These are phyloP conservation scores for Murraya koenigii DNA, from an alignment of 345 rosid genomes.

Conservation along the genomic window DNA sequence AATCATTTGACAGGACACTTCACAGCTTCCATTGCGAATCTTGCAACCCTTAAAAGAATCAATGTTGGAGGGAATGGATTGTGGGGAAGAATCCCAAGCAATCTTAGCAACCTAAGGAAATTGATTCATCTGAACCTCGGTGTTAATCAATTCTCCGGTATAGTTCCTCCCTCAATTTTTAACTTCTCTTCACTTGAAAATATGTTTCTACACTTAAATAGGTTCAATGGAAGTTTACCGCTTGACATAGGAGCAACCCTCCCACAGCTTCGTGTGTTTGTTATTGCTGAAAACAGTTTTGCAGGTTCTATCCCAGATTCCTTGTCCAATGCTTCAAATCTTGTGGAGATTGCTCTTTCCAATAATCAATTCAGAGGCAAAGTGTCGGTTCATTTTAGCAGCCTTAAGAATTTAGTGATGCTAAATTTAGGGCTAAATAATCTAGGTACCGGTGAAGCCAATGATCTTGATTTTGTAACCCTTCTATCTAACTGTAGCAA, in stretches of 20 bases:
- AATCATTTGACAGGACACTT: too few species aligned
- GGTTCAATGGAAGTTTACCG: constrained; percentile 14
- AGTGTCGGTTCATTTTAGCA: constrained; percentile 8
- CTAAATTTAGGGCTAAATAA: fast-evolving
- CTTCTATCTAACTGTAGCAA: too few species aligned
- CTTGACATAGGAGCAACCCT: constrained; percentile 10
- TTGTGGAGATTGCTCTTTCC: fast-evolving
- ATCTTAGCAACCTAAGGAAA: constrained; percentile 1
- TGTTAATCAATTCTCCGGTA: neutral
- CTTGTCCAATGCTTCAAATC: constrained; percentile 24
- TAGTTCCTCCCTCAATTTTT: constrained; percentile 19
- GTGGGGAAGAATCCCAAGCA: neutral
- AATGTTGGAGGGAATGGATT: too few species aligned
- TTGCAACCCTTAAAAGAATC: too few species aligned
- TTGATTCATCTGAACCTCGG: fast-evolving
- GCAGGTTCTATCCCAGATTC: constrained; percentile 23
- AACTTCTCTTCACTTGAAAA: constrained; percentile 2
- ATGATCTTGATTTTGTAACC: constrained; percentile 6
- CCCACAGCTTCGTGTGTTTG: neutral
- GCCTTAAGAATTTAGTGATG: neutral
- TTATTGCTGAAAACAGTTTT: neutral
- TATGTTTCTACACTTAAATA: fast-evolving
- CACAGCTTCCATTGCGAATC: too few species aligned
- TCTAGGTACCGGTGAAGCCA: neutral
- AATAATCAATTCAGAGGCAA: neutral